Evolutionary conservation across 179 eudicot species (phyloP).

Genomic region (Carnegiea gigantea): DNA sequence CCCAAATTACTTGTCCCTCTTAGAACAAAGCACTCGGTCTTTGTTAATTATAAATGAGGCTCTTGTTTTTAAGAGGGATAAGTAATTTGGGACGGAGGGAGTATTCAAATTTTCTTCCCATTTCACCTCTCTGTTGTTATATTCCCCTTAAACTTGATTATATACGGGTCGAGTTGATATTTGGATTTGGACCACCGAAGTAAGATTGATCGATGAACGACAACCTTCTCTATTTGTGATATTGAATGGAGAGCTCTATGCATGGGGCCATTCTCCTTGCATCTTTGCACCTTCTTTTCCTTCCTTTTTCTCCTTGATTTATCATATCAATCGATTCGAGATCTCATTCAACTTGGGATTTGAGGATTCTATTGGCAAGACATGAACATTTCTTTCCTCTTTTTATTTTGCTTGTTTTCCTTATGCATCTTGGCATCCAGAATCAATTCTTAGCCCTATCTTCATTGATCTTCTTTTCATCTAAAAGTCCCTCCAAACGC

Average conservation of each 20-base stretch:
- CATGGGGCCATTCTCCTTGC: conserved; percentile 18
- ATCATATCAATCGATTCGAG: conserved; percentile 16
- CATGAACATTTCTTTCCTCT: conserved; percentile 3
- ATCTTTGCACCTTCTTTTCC: conserved; percentile 21
- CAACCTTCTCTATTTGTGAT: background rate
- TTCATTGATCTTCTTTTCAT: conserved; percentile 20
- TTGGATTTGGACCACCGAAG: background rate
- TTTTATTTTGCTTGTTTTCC: conserved; percentile 1
- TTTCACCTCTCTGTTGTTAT: background rate
- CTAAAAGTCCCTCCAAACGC: conserved; percentile 68
- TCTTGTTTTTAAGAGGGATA: too few species aligned
- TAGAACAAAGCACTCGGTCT: too few species aligned
- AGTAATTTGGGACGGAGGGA: too few species aligned
- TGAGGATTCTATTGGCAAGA: conserved; percentile 25
- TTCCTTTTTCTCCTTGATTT: conserved; percentile 5
- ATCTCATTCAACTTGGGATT: conserved; percentile 21
- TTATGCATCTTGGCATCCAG: conserved; percentile 21
- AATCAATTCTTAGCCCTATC: conserved; percentile 21
- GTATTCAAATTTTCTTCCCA: conserved; percentile 19
- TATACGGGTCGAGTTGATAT: background rate
- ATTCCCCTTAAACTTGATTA: background rate
- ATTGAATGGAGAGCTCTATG: background rate
- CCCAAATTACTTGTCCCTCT: too few species aligned
- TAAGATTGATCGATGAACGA: background rate
- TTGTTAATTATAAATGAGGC: too few species aligned